phyloP scores from a whole-genome alignment of 2,329 filamentous ascomycete species.

The Penicillium occitanis region DNA sequence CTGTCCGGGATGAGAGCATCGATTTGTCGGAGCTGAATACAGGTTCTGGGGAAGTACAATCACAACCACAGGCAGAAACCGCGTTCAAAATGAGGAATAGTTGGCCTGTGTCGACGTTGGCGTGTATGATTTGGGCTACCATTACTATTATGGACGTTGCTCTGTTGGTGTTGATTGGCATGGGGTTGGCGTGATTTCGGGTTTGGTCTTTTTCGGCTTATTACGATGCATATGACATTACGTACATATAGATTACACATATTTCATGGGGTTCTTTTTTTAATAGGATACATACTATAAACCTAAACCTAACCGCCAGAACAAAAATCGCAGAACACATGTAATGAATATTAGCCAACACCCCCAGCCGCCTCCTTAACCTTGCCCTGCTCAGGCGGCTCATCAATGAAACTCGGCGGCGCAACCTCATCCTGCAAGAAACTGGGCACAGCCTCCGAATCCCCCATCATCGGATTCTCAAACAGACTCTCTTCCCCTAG shows the following conservation, averaged over 20 bases:
- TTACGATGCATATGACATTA: neutral
- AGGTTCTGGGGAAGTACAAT: neutral
- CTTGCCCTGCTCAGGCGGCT: conserved; percentile 74
- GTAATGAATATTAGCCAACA: conserved; percentile 23
- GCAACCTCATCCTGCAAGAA: conserved; percentile 87
- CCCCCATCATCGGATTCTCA: conserved; percentile 60
- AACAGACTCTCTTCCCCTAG: conserved; percentile 91
- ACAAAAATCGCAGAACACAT: too few species aligned
- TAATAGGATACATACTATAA: neutral
- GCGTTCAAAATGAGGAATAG: conserved; percentile 68
- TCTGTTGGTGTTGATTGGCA: conserved; percentile 63
- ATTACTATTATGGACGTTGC: conserved; percentile 80
- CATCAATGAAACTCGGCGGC: conserved; percentile 86
- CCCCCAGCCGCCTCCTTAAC: conserved; percentile 74
- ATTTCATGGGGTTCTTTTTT: neutral
- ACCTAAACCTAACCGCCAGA: neutral
- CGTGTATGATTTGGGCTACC: conserved; percentile 66
- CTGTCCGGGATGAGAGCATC: conserved; percentile 54
- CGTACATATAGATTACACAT: neutral
- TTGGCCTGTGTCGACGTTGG: conserved; percentile 62
- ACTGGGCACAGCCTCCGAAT: conserved; percentile 66
- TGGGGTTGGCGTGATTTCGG: conserved; percentile 50
- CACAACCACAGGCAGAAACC: neutral
- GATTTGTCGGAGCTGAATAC: neutral
- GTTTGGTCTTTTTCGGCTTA: neutral